Base-by-base conservation (phyloP, 2,329 filamentous ascomycete genomes). In the Aspergillus melleus region DNA sequence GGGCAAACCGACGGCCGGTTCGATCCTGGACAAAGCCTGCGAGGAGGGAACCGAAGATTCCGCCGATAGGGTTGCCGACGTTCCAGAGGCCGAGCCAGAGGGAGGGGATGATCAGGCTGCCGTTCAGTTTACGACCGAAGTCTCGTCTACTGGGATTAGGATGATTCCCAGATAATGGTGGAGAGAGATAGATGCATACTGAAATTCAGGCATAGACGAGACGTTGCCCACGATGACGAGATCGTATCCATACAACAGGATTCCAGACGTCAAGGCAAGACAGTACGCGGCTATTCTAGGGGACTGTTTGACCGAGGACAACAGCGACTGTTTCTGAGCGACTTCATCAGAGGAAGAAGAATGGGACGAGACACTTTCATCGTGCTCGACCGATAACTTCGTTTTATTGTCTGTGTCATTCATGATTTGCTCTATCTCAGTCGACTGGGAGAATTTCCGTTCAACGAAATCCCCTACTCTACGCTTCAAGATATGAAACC, bases 1-100 rank as follows among this genome's bases (percentile, higher is more conserved):
- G 69, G 3, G 74, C 73, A 29, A 64, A 66, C 6, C 74, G 72
- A 14, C 80, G 75, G 1, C 79, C 79, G 2, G 70, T 63, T 20
- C 72, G 70, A 61, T 81, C 79, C 55, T 79, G 75, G 22, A 80
- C 67, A 61, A 68, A 72, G 6, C 79, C 79, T 8, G 72, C 79
- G 2, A 69, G 52, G 6, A 74, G 59, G 1, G 77, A 70, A 2
- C 79, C 79, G n/a, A 75, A 52, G 54, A 79, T 72, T 47, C 73
- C 70, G 1, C 77, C 77, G 14, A 79, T 64, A 0, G 76, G 74
- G 24, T 73, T 73, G 6, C 75, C 69, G 22, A 77, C 75, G 49
- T 75, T 77, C 79, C 79, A 81, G 14, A 82, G 69, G 0, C 77
- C 75, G 8, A 81, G 70, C 79, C 79, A 81, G 20, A 75, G 66